Conservation (phyloP, 176 grass and related monocot species). For the Triticum turgidum region DNA sequence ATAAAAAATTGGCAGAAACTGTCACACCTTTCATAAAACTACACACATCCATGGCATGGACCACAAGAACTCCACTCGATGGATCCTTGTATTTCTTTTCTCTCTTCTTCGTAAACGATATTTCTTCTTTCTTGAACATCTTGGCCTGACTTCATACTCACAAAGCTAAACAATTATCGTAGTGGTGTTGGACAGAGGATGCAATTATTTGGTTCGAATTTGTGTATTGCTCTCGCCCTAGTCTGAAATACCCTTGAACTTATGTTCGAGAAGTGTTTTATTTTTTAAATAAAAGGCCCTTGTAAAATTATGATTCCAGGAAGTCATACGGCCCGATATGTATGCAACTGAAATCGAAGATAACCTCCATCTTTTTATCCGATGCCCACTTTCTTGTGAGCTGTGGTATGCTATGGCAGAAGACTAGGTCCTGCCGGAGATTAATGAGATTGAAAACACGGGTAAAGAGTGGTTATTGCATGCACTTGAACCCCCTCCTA, state of each 20-base stretch:
- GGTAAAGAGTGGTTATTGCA: no score
- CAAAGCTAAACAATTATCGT: neutral
- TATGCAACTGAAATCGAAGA: no score
- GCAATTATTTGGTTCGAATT: neutral
- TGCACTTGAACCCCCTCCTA: no score
- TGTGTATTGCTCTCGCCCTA: neutral
- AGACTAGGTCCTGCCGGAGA: no score
- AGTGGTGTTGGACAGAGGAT: neutral
- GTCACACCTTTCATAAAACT: no score
- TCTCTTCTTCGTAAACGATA: neutral
- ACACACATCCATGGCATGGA: no score
- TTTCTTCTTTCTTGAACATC: neutral
- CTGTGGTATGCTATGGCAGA: no score
- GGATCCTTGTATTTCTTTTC: neutral
- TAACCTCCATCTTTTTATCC: no score
- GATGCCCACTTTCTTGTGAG: no score
- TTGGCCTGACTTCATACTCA: neutral
- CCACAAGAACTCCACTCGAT: no score
- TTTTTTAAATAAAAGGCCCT: neutral
- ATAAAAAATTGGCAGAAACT: no score
- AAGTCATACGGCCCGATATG: neutral
- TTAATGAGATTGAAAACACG: no score
- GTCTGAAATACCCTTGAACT: neutral
- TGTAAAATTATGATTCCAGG: neutral
- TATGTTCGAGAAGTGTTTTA: neutral